Conservation (phyloP, 2,329 filamentous ascomycete genomes). For the Cladophialophora bantiana region DNA sequence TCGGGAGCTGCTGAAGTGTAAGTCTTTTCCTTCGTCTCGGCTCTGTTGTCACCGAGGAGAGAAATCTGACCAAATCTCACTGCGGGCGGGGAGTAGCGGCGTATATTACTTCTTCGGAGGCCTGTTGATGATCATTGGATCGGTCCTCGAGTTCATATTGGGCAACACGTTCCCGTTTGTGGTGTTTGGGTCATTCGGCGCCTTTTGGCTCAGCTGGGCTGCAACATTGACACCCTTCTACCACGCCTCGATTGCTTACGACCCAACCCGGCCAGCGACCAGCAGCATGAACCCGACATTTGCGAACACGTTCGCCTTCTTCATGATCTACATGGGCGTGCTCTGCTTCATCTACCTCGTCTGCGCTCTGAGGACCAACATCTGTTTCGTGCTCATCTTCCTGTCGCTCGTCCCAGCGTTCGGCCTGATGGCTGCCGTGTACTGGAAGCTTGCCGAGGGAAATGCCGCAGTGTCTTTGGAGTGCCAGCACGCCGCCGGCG, state of each 20-base stretch:
- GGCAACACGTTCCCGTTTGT: conserved; percentile 10
- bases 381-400: conserved; percentile 74
- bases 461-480: not conserved
- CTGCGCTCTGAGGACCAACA: conserved; percentile 73
- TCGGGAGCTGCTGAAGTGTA: conserved; percentile 54
- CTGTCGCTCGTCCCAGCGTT: conserved; percentile 57
- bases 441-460: not conserved
- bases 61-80: too few species aligned
- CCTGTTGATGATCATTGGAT: conserved; percentile 40
- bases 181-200: conserved; percentile 10
- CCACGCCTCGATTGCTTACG: conserved; percentile 9
- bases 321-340: conserved; percentile 69
- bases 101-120: conserved; percentile 44
- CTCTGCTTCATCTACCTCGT: conserved; percentile 71
- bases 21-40: conserved; percentile 41
- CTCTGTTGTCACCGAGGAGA: too few species aligned
- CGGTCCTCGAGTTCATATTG: conserved; percentile 4
- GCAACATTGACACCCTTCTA: conserved; percentile 16
- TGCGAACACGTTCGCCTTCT: conserved; percentile 57
- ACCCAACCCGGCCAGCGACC: conserved; percentile 34
- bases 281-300: conserved; percentile 37
- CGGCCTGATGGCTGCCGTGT: not conserved
- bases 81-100: conserved; percentile 20
- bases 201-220: conserved; percentile 5
- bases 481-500: conserved; percentile 50